Evolutionary conservation across 1,284 basidiomycete genomes (phyloP).

Genomic region (Phenoliferia sp.): DNA sequence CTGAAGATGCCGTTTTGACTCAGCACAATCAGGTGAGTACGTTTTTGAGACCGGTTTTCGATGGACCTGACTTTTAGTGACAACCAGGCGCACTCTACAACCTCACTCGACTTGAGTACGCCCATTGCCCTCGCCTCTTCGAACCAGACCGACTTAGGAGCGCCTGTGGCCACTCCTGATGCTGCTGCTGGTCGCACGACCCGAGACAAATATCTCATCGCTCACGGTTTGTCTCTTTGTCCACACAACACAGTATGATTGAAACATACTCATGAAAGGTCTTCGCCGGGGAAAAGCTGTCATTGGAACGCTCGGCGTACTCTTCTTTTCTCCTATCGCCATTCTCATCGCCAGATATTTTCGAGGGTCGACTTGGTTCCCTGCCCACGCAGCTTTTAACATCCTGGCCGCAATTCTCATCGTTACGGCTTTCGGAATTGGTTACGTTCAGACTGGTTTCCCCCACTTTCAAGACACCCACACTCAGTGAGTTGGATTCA

Average conservation of each 20-base stretch:
- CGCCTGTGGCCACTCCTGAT: not conserved
- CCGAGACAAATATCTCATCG: slow-evolving; percentile 5
- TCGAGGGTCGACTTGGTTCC: slow-evolving; percentile 17
- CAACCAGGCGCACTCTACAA: not conserved
- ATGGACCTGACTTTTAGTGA: not conserved
- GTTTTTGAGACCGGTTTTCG: not conserved
- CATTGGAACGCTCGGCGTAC: slow-evolving; percentile 53
- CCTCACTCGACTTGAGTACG: slow-evolving; percentile 8
- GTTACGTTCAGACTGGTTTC: not conserved
- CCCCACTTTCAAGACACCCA: slow-evolving; percentile 9
- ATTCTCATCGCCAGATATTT: slow-evolving; percentile 22
- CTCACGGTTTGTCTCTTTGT: slow-evolving; percentile 8
- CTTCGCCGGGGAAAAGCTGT: slow-evolving; percentile 53
- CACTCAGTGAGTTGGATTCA: not conserved
- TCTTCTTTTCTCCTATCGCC: slow-evolving; percentile 17
- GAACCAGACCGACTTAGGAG: not conserved
- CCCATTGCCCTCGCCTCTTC: not conserved
- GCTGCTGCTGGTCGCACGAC: no score
- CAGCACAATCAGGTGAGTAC: slow-evolving; percentile 17
- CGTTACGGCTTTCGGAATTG: slow-evolving; percentile 13
- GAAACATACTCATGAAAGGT: not conserved
- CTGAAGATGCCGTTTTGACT: slow-evolving; percentile 4
- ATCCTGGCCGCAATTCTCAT: slow-evolving; percentile 1
- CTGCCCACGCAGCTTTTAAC: slow-evolving; percentile 12
- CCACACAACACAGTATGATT: no score